Conservation (phyloP, 108 stramenopile genomes). For the Conticribra weissflogii region DNA sequence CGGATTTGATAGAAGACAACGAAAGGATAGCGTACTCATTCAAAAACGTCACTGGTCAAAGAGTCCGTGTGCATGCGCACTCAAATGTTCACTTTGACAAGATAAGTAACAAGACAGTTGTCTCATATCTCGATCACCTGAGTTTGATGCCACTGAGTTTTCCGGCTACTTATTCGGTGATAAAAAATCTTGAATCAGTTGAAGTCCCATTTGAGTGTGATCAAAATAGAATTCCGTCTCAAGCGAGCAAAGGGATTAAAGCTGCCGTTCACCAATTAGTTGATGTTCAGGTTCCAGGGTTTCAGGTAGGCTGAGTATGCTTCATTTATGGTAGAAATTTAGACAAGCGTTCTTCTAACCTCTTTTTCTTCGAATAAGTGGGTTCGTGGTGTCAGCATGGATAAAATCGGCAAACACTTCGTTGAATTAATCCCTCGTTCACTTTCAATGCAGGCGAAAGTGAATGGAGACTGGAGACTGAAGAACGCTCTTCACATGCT, state of each 20-base stretch:
- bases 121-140: constrained; percentile 82
- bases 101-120: constrained; percentile 29
- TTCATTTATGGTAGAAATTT: too few relatives aligned
- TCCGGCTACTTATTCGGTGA: constrained; percentile 83
- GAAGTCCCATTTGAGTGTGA: constrained; percentile 90
- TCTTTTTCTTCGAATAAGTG: too few relatives aligned
- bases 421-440: constrained; percentile 73
- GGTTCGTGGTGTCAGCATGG: constrained; percentile 79
- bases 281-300: constrained; percentile 91
- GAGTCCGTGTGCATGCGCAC: constrained; percentile 81
- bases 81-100: constrained; percentile 31
- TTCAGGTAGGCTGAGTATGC: too few relatives aligned
- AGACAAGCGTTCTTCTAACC: too few relatives aligned
- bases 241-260: constrained; percentile 6
- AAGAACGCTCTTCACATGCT: constrained; percentile 83
- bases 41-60: constrained; percentile 88
- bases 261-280: constrained; percentile 60
- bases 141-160: constrained; percentile 78
- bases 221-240: constrained; percentile 17
- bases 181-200: constrained; percentile 74
- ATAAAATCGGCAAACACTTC: constrained; percentile 86
- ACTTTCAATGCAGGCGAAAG: constrained; percentile 49
- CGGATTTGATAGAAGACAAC: constrained; percentile 52
- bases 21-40: constrained; percentile 92
- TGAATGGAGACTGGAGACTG: constrained; percentile 77